phyloP scores from a whole-genome alignment of 164 flowering plant species.

The Aristolochia fimbriata region DNA sequence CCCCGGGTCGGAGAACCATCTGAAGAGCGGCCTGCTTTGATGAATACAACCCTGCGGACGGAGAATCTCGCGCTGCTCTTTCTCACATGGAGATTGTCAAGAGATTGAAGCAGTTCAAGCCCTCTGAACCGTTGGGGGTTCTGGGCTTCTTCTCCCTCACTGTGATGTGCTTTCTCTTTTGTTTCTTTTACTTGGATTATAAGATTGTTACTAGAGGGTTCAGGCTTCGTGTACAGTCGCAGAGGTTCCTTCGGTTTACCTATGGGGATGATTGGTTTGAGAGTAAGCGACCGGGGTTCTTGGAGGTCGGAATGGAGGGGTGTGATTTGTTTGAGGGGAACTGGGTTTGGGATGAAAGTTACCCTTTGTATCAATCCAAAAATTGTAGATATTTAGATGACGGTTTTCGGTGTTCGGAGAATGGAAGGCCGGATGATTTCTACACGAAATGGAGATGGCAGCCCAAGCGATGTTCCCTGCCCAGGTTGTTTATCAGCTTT shows the following conservation, averaged over 20 bases:
- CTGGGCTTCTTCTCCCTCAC: slow-evolving; percentile 42
- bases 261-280: slow-evolving; percentile 8
- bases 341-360: slow-evolving; percentile 76
- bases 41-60: no score
- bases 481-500: slow-evolving; percentile 38
- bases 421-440: slow-evolving; percentile 69
- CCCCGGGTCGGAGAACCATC: no score
- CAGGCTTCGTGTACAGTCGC: slow-evolving; percentile 18
- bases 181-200: slow-evolving; percentile 68
- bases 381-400: slow-evolving; percentile 60
- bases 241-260: slow-evolving; percentile 32
- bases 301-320: slow-evolving; percentile 20
- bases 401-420: slow-evolving; percentile 72
- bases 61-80: background rate
- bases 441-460: slow-evolving; percentile 98
- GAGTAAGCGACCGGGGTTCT: slow-evolving; percentile 19
- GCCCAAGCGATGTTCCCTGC: slow-evolving; percentile 78
- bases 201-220: slow-evolving; percentile 33
- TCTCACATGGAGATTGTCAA: slow-evolving; percentile 22
- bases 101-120: slow-evolving; percentile 42
- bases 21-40: no score
- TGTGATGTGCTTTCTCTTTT: slow-evolving; percentile 25
- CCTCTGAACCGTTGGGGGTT: slow-evolving; percentile 45
- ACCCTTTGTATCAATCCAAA: slow-evolving; percentile 60
- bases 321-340: slow-evolving; percentile 73